These are phyloP conservation scores for Globisporangium radiosum DNA, from an alignment of 352 stramenopile genomes.

Conservation along the genomic window DNA sequence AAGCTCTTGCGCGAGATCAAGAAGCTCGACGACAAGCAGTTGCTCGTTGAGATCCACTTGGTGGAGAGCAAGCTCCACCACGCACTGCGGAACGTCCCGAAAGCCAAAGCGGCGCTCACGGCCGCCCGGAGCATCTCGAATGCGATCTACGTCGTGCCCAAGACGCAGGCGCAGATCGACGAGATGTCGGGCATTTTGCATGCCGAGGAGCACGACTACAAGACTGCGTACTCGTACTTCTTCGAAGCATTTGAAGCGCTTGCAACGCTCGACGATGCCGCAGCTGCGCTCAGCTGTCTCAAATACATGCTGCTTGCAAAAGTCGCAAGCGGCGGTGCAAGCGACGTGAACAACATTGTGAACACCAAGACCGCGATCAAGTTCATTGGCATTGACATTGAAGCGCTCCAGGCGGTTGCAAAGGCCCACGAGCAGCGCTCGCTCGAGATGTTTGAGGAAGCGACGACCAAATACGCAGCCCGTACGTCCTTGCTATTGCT, in stretches of 20 bases:
- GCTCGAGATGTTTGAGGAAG: slow-evolving; percentile 83
- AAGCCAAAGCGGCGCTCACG: slow-evolving; percentile 95
- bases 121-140: slow-evolving; percentile 96
- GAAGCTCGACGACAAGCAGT: slow-evolving; percentile 99
- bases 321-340: slow-evolving; percentile 87
- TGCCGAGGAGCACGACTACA: slow-evolving; percentile 98
- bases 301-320: slow-evolving; percentile 99
- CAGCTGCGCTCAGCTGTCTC: slow-evolving; percentile 75
- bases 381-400: slow-evolving; percentile 93
- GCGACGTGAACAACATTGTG: slow-evolving; percentile 94
- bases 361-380: slow-evolving; percentile 96
- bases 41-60: slow-evolving; percentile 98
- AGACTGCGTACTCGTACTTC: slow-evolving; percentile 99
- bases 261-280: slow-evolving; percentile 85
- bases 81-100: slow-evolving; percentile 95
- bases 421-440: slow-evolving; percentile 93
- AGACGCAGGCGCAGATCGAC: slow-evolving; percentile 93
- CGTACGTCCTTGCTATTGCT: slow-evolving; percentile 26
- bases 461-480: slow-evolving; percentile 85
- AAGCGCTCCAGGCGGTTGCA: slow-evolving; percentile 95
- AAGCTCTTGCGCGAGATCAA: slow-evolving; percentile 96
- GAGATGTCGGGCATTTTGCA: slow-evolving; percentile 97
- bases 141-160: slow-evolving; percentile 95
- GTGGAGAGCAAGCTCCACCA: slow-evolving; percentile 98
- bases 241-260: slow-evolving; percentile 97